Conservation (phyloP, 441 rosid genomes). For the Erysimum pusillum region DNA sequence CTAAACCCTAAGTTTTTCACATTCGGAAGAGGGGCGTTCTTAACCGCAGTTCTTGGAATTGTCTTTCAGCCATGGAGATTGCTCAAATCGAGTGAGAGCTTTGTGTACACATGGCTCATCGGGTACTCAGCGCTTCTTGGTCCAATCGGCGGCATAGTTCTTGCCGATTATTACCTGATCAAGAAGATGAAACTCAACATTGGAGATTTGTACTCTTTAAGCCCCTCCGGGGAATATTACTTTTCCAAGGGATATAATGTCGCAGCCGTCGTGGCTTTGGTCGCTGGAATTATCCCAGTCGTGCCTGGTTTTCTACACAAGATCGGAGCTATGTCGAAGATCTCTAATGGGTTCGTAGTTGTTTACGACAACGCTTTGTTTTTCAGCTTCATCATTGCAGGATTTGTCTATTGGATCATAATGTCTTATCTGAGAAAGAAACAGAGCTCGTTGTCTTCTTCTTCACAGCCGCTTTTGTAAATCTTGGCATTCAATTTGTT, state of each 20-base stretch:
- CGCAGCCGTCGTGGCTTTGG: slow-evolving; percentile 66
- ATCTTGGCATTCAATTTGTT: slow-evolving; percentile 21
- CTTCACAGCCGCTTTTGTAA: slow-evolving; percentile 60
- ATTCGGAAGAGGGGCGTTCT: slow-evolving; percentile 74
- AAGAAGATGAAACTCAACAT: slow-evolving; percentile 54
- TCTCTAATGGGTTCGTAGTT: slow-evolving; percentile 52
- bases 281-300: slow-evolving; percentile 77
- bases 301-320: slow-evolving; percentile 84
- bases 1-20: slow-evolving; percentile 82
- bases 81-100: slow-evolving; percentile 88
- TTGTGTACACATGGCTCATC: slow-evolving; percentile 93
- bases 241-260: slow-evolving; percentile 73
- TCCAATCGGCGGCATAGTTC: slow-evolving; percentile 79
- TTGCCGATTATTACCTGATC: slow-evolving; percentile 81
- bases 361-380: slow-evolving; percentile 93
- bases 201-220: slow-evolving; percentile 64
- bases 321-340: slow-evolving; percentile 55
- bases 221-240: slow-evolving; percentile 69
- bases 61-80: slow-evolving; percentile 90
- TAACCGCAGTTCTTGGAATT: slow-evolving; percentile 82
- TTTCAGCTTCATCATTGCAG: slow-evolving; percentile 77
- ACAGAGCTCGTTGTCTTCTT: slow-evolving; percentile 42
- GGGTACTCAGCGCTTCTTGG: slow-evolving; percentile 91
- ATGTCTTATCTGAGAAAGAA: slow-evolving; percentile 53
- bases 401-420: slow-evolving; percentile 63